Conservation (phyloP, 1,139 yeast genomes). For the Tardiomyces digboiensis region DNA sequence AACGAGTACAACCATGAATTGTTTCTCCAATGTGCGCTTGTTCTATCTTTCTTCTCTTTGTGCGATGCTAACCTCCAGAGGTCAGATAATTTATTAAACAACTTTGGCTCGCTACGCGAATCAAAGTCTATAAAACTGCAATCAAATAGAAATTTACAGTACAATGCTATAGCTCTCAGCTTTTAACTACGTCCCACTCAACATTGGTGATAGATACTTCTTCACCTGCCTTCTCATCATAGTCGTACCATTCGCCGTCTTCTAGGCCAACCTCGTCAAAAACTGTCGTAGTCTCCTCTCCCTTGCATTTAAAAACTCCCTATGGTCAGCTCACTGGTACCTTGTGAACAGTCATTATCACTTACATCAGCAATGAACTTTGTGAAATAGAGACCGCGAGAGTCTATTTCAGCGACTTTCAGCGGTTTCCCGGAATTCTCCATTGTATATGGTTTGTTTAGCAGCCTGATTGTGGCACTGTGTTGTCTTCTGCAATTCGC, state of each 20-base stretch:
- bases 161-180: too few relatives aligned
- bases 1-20: neutral
- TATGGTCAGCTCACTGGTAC: slow-evolving; percentile 2
- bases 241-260: slow-evolving; percentile 92
- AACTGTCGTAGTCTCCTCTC: slow-evolving; percentile 40
- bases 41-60: too few relatives aligned
- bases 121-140: too few relatives aligned
- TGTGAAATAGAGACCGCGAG: slow-evolving; percentile 72
- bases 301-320: slow-evolving; percentile 56
- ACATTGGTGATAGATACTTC: slow-evolving; percentile 80
- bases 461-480: slow-evolving; percentile 18
- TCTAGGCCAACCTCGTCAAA: slow-evolving; percentile 61
- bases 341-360: neutral
- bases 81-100: too few relatives aligned
- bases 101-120: too few relatives aligned
- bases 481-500: slow-evolving; percentile 48
- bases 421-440: slow-evolving; percentile 32
- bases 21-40: too few relatives aligned
- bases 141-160: too few relatives aligned
- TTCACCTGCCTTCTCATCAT: slow-evolving; percentile 72
- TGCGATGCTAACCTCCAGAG: too few relatives aligned
- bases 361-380: slow-evolving; percentile 50
- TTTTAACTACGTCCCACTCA: slow-evolving; percentile 34
- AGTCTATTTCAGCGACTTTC: slow-evolving; percentile 59
- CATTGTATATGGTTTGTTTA: slow-evolving; percentile 21